Base-by-base conservation (phyloP, 495 filamentous ascomycete genomes). In the Penicillium taxi region DNA sequence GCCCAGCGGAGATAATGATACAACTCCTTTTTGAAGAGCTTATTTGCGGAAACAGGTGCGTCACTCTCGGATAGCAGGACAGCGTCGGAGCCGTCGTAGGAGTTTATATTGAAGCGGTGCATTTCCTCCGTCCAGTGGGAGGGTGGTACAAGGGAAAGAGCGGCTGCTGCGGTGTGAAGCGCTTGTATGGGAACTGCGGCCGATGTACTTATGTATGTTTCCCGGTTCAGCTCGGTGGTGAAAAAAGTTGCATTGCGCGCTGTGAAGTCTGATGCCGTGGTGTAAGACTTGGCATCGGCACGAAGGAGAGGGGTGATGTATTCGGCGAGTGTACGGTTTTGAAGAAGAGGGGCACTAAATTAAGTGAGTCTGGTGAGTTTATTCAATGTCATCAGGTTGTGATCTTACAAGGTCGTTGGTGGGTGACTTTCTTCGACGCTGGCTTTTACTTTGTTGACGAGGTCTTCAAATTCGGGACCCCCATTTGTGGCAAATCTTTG, bases 1-100 rank as follows among this genome's bases (percentile, higher is more conserved):
- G 78, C 78, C 77, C 84, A 83, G 31, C 86, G 74, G 36, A 88
- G 58, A 41, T 81, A 74, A 26, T 69, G 60, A 47, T 78, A 71
- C 5, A 67, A 45, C 29, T 58, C 55, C 43, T 61, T 67, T 47
- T 72, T 69, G 47, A 60, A 64, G 12, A 47, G 32, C 42, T 56
- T 63, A 26, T 59, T 51, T 11, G 61, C 47, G 2, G 42, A 22
- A 1, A 52, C 29, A 3, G 41, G 19, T 18, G 33, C 19, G 11
- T n/a, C 9, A 17, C 24, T 32, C 14, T 35, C 45, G 9, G 43
- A 12, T 7, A 43, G 30, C 13, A 51, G 16, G 2, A 21, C 26
- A 2, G 44, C 42, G 15, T 45, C 35, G 18, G 52, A 48, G 19
- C 61, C 61, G 27, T 66, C 59, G 28, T 66, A 64, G 5, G 54